These are phyloP conservation scores for Microcyclospora tardicrescens DNA, from an alignment of 2,329 filamentous ascomycete species.

Conservation along the genomic window DNA sequence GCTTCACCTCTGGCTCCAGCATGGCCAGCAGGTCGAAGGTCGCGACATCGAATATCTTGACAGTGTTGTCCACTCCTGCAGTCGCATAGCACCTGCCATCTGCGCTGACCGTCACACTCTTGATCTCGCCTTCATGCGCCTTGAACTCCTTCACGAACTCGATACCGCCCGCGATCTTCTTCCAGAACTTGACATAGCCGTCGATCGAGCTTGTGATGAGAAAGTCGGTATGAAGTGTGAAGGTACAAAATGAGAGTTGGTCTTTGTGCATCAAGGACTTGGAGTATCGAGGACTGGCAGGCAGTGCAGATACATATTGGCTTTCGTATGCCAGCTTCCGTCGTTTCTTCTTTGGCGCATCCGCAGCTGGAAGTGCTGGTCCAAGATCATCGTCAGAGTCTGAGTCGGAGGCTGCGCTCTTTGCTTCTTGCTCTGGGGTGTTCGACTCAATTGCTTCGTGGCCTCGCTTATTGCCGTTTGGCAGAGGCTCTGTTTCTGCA, in stretches of 20 bases:
- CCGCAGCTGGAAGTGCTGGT: constrained; percentile 70
- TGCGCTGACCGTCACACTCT: constrained; percentile 68
- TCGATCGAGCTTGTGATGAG: constrained; percentile 87
- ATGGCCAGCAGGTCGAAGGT: constrained; percentile 62
- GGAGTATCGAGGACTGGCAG: constrained; percentile 68
- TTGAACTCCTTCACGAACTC: constrained; percentile 98
- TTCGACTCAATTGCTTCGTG: constrained; percentile 15
- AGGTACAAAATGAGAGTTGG: constrained; percentile 72
- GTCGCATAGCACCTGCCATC: constrained; percentile 93
- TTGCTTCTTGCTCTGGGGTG: constrained; percentile 1
- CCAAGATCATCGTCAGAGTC: constrained; percentile 67
- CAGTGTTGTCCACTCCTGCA: constrained; percentile 60
- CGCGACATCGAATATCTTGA: constrained; percentile 67
- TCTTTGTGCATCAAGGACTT: constrained; percentile 99
- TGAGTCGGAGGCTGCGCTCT: constrained; percentile 46
- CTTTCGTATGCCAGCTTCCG: constrained; percentile 88
- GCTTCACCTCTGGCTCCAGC: constrained; percentile 61
- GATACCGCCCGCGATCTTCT: constrained; percentile 72
- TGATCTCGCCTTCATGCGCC: constrained; percentile 76
- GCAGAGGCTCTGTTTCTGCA: constrained; percentile 5
- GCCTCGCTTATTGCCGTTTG: constrained; percentile 18
- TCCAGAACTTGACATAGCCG: constrained; percentile 99
- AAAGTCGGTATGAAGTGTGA: constrained; percentile 87
- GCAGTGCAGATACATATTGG: constrained; percentile 82
- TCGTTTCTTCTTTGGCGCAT: constrained; percentile 72